Conservation (phyloP, 768 basidiomycete species). For the Boletellus ananiceps region DNA sequence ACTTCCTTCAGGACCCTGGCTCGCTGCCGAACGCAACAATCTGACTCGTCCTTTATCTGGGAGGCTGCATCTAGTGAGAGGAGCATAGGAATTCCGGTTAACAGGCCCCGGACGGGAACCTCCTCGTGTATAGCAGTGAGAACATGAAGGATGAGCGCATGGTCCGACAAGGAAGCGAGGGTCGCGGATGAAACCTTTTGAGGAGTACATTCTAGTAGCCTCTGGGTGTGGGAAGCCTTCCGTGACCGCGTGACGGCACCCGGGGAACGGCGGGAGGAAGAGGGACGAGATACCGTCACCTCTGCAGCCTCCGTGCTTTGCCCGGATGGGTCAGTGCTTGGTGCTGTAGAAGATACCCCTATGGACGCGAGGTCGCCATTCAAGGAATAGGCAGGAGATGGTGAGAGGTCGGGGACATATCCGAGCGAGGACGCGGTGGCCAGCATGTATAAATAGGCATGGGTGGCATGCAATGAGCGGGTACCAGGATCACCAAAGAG, state of each 20-base stretch:
- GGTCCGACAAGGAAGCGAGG: conserved; percentile 68
- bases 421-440: conserved; percentile 68
- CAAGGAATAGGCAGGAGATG: conserved; percentile 39
- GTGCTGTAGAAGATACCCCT: conserved; percentile 28
- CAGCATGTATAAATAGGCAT: conserved; percentile 77
- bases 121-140: conserved; percentile 64
- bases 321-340: conserved; percentile 30
- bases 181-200: conserved; percentile 39
- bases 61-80: conserved; percentile 62
- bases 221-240: conserved; percentile 53
- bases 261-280: conserved; percentile 46
- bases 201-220: conserved; percentile 47
- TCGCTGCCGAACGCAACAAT: conserved; percentile 40
- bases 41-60: conserved; percentile 38
- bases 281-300: conserved; percentile 28
- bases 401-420: conserved; percentile 34
- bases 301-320: conserved; percentile 16
- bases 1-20: conserved; percentile 57
- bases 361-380: conserved; percentile 28
- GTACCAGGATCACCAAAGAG: conserved; percentile 57
- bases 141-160: conserved; percentile 63
- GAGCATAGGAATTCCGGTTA: conserved; percentile 83
- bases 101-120: conserved; percentile 68
- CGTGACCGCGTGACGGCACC: conserved; percentile 48
- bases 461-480: conserved; percentile 73